Base-by-base conservation (phyloP, 2,329 filamentous ascomycete species). In the Clonostachys rhizophaga region DNA sequence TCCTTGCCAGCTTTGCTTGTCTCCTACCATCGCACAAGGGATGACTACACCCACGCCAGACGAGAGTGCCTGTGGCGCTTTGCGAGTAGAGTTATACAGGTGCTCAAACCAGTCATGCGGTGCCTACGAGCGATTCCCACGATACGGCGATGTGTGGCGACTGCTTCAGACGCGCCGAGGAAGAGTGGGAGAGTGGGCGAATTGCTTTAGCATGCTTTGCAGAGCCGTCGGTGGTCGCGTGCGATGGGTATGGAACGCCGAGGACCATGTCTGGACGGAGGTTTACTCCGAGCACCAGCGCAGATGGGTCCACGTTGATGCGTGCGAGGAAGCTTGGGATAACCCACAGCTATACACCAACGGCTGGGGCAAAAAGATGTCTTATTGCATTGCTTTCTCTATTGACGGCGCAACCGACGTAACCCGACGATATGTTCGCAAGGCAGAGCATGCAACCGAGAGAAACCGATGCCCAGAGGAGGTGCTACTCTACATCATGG, bases 161-260 rank as follows among this genome's bases (percentile, higher is more conserved):
- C 70, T 97, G 50, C 72, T 99, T 40, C 87, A 96, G 65, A 95
- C 90, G 30, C 78, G 89, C 55, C 81, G 87, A 55, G 94, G 94
- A 35, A 85, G 94, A 55, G 87, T 87, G 51, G 94, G 94, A 51
- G 94, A 99, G 71, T 97, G 94, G 91, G 91, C 90, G 55, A 97
- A 96, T 70, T 96, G 91, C 76, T 99, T 99, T 71, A 92, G 87
- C 70, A 97, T 97, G 94, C 79, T 99, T 45, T 97, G 92, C 74
- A 83, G 92, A 50, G 94, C 94, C 5, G 83, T 97, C 13, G 92
- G 92, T 44, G 89, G 87, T 50, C 82, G 92, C 51, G 91, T 96
- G 20, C 83, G 94, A 59, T 99, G 94, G 94, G 87, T 99, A 11
- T 99, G 94, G 94, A 97, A 97, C 57, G 86, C 87, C 33, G 94